These are phyloP conservation scores for Bromus sterilis DNA, from an alignment of 176 grass and related monocot genomes.

Conservation along the genomic window DNA sequence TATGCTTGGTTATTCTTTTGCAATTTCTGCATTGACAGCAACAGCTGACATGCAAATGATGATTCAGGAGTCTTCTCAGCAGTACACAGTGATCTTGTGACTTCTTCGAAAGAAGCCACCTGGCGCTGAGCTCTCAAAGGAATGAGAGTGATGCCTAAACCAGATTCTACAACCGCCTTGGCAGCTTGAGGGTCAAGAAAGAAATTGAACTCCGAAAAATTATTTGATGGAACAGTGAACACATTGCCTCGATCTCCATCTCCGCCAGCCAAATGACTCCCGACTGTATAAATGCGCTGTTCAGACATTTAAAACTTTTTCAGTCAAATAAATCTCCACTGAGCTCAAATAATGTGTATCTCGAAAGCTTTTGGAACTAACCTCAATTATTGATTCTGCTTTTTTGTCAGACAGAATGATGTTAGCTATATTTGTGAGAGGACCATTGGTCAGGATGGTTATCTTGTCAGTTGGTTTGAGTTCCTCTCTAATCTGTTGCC, in stretches of 20 bases:
- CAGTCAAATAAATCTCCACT: neutral
- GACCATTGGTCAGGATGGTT: conserved; percentile 54
- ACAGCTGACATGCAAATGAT: conserved; percentile 31
- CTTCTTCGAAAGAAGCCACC: conserved; percentile 36
- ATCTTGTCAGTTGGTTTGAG: conserved; percentile 40
- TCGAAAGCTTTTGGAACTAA: conserved; percentile 7
- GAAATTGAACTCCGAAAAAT: conserved; percentile 67
- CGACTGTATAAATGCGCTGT: conserved; percentile 58
- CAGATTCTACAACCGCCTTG: conserved; percentile 48
- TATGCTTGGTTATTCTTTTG: conserved; percentile 37
- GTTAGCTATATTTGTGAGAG: conserved; percentile 71
- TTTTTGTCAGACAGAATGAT: conserved; percentile 43
- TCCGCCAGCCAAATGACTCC: conserved; percentile 33
- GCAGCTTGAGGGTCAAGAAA: conserved; percentile 71
- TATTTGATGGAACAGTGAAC: conserved; percentile 51
- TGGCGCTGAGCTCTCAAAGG: conserved; percentile 50
- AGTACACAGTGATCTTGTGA: conserved; percentile 7
- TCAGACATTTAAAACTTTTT: neutral
- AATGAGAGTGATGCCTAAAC: conserved; percentile 40
- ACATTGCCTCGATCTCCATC: conserved; percentile 48
- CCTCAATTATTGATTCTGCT: conserved; percentile 47
- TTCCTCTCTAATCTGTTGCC: conserved; percentile 36
- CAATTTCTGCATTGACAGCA: conserved; percentile 47
- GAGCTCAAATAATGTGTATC: neutral
- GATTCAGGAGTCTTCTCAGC: conserved; percentile 48